Base-by-base conservation (phyloP, 495 filamentous ascomycete genomes). In the Aspergillus incahuasiensis region DNA sequence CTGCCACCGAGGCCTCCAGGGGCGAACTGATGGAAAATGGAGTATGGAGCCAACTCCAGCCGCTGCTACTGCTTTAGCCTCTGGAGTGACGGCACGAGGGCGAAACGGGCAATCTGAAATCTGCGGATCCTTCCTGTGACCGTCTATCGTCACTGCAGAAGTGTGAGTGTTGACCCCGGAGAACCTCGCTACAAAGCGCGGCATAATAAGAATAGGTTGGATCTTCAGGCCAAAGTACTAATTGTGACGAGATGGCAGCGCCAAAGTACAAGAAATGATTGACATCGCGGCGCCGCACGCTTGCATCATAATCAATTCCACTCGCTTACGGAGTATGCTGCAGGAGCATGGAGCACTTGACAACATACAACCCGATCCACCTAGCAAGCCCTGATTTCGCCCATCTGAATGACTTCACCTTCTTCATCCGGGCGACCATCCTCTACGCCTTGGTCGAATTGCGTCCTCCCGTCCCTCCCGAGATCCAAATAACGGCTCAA, bases 51-150 rank as follows among this genome's bases (percentile, higher is more conserved):
- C 20, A 44, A 4, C 11, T 44, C 19, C 2, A 44, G 18, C 41
- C 41, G 18, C 41, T 13, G 19, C 41, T 21, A 24, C 19, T 44
- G 12, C 21, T 22, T 44, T 44, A 20, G 18, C 18, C 41, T 44
- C 21, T 44, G 19, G 21, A 21, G 11, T 52, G 46, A 55, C 58
- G 55, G 61, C 61, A 60, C 53, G 54, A 58, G 52, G 30, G 55
- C 62, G 44, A 59, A 60, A 60, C 60, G 57, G 57, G 57, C 40
- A 63, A 60, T 58, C 48, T 48, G 39, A 32, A 45, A 47, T 51
- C 52, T 52, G 54, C 54, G 60, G 56, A 63, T 63, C 60, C 60
- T 57, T 57, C 38, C 52, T 62, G 32, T 35, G 32, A 35, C 5
- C 12, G 28, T 41, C 20, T 45, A 62, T 56, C 55, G 59, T 42